These are phyloP conservation scores for Asterochloris erici DNA, from an alignment of 139 green algal species.

Conservation along the genomic window DNA sequence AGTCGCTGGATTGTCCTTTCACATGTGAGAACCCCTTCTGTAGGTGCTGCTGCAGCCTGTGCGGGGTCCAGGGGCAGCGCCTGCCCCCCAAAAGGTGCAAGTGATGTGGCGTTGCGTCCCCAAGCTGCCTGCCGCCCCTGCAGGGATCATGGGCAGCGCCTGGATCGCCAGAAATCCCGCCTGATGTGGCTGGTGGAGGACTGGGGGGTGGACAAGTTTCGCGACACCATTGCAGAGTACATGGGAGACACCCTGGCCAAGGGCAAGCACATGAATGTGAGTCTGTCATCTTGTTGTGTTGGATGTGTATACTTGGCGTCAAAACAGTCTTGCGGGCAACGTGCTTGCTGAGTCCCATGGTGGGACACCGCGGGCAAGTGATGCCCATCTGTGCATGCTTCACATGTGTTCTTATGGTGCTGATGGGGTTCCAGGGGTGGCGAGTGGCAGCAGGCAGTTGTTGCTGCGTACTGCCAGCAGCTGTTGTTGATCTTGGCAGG, in stretches of 20 bases:
- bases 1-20: neutral
- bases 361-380: too few species aligned
- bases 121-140: constrained; percentile 6
- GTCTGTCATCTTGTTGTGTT: neutral
- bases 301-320: too few species aligned
- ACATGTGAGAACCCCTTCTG: neutral
- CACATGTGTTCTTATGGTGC: too few species aligned
- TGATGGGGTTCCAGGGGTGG: too few species aligned
- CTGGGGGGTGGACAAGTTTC: constrained; percentile 72
- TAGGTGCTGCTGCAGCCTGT: neutral
- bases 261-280: constrained; percentile 13
- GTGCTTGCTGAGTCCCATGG: too few species aligned
- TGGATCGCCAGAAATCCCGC: constrained; percentile 86
- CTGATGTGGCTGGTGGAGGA: constrained; percentile 97
- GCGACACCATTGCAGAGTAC: constrained; percentile 58
- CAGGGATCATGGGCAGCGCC: constrained; percentile 83
- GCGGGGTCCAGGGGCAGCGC: too few species aligned
- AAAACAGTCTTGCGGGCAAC: too few species aligned
- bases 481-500: too few species aligned
- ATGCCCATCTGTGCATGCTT: too few species aligned
- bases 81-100: too few species aligned
- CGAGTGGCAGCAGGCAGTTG: too few species aligned
- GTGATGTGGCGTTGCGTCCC: neutral
- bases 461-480: too few species aligned
- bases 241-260: constrained; percentile 62